Evolutionary conservation across 2,329 filamentous ascomycete species (phyloP).

Genomic region (Diaporthe sp.): DNA sequence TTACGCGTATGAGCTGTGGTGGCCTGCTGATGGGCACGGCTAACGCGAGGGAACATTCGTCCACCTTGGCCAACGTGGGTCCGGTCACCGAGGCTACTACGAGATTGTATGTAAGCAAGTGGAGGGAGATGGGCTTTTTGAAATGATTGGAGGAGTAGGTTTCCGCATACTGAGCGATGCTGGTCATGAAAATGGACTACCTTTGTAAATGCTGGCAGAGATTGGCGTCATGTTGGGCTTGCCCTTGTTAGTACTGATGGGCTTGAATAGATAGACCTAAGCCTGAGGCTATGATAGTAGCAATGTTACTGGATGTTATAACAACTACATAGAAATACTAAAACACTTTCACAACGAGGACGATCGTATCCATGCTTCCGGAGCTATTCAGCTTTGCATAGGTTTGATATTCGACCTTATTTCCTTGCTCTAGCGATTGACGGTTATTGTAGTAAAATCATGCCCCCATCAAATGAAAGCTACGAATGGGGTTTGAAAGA

Average conservation of each 20-base stretch:
- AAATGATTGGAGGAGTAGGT: neutral
- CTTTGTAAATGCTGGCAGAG: neutral
- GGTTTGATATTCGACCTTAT: too few species aligned
- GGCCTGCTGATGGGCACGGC: constrained; percentile 48
- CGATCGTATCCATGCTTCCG: too few species aligned
- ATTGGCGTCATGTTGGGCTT: neutral
- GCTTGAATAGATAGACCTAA: too few species aligned
- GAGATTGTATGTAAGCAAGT: constrained; percentile 1
- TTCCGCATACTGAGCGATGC: neutral
- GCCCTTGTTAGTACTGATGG: neutral
- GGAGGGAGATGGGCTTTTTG: constrained; percentile 5
- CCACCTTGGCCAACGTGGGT: constrained; percentile 23
- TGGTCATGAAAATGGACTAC: neutral
- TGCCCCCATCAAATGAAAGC: too few species aligned
- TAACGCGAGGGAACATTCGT: constrained; percentile 46
- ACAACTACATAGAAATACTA: too few species aligned
- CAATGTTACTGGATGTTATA: too few species aligned
- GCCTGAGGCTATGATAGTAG: too few species aligned
- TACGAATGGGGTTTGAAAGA: too few species aligned
- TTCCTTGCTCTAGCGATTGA: too few species aligned
- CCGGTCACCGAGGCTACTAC: constrained; percentile 4
- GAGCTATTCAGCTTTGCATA: too few species aligned
- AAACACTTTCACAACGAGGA: too few species aligned
- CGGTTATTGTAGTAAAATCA: too few species aligned
- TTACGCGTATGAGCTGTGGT: constrained; percentile 50